Evolutionary conservation across 1,284 basidiomycete genomes (phyloP), one percentile per base, ranked within the genome.

Genomic region (Sanghuangporus weigelae): DNA sequence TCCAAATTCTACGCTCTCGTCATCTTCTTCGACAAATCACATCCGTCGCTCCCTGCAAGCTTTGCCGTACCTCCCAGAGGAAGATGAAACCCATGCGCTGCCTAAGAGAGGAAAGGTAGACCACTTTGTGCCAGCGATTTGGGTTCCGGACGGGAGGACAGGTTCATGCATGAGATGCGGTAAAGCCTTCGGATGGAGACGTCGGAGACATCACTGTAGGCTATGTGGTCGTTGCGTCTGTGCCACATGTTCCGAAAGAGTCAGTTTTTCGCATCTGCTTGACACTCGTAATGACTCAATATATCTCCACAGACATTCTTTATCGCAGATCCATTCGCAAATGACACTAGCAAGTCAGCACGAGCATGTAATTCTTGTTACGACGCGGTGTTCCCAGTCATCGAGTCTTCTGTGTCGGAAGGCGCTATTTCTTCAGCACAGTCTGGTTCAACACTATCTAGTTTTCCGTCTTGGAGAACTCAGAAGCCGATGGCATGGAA

Each of bases 151-250:
- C 72, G 85, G 84, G 63, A 89, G 84, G 71, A 88, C 91, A 7
- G 83, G 85, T 65, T 81, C 81, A 50, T 97, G 95, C 73, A 93
- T 93, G 90, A 81, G 90, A 12, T 97, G 95, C 71, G 84, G 84
- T 11, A 78, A 84, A 59, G 69, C 80, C 23, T 97, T 97, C 74
- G 89, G 90, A 5, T 87, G 94, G 80, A 83, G 91, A 73, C 80
- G 92, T 66, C 77, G 95, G 68, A 81, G 92, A 69, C 95, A 97
- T 73, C 95, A 97, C 72, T 97, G 95, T 74, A 78, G 95, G 61
- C 76, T 97, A 10, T 97, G 95, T 73, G 95, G 95, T 0, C 76
- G 89, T 59, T 92, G 95, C 69, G 88, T 96, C 4, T 97, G 95
- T 75, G 85, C 86, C 38, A 73, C 76, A 1, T 97, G 95, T 76